These are phyloP conservation scores for Neonectria magnoliae DNA, from an alignment of 2,329 filamentous ascomycete genomes.

Conservation along the genomic window DNA sequence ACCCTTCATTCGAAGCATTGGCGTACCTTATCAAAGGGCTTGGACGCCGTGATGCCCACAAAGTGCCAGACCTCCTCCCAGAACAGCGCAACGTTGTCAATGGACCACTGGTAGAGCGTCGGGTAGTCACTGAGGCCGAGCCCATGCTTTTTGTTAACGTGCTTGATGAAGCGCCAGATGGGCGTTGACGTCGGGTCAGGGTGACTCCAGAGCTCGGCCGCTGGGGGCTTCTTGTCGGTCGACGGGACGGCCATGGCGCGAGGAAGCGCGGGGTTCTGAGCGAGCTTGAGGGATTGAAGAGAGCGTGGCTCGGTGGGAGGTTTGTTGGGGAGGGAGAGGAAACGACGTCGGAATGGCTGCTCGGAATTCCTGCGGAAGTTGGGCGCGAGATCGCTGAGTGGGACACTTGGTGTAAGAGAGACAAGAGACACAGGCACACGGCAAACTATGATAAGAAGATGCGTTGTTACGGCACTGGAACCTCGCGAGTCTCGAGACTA, in stretches of 20 bases:
- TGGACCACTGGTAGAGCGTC: constrained; percentile 86
- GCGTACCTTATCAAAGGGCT: constrained; percentile 68
- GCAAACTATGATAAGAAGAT: not conserved
- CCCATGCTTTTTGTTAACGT: constrained; percentile 73
- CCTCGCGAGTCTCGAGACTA: constrained; percentile 5
- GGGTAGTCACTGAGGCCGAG: constrained; percentile 73
- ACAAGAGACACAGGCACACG: constrained; percentile 3
- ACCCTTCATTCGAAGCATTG: not conserved
- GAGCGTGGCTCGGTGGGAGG: not conserved
- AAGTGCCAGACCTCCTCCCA: constrained; percentile 90
- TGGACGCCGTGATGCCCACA: constrained; percentile 77
- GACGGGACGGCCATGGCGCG: constrained; percentile 40
- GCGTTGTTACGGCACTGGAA: constrained; percentile 14
- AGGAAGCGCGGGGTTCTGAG: constrained; percentile 3
- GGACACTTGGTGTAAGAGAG: constrained; percentile 8
- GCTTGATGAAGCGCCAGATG: constrained; percentile 77
- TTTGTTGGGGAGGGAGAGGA: constrained; percentile 19
- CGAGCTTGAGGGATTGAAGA: not conserved
- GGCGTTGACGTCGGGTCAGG: constrained; percentile 71
- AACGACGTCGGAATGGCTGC: constrained; percentile 23
- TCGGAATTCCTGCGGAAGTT: constrained; percentile 21
- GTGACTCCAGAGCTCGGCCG: constrained; percentile 75
- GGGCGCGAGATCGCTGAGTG: constrained; percentile 1
- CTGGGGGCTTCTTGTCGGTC: constrained; percentile 35
- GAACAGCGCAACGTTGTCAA: constrained; percentile 77